phyloP scores from a whole-genome alignment of 805 yeast genomes.

The Blastobotrys peoriensis region DNA sequence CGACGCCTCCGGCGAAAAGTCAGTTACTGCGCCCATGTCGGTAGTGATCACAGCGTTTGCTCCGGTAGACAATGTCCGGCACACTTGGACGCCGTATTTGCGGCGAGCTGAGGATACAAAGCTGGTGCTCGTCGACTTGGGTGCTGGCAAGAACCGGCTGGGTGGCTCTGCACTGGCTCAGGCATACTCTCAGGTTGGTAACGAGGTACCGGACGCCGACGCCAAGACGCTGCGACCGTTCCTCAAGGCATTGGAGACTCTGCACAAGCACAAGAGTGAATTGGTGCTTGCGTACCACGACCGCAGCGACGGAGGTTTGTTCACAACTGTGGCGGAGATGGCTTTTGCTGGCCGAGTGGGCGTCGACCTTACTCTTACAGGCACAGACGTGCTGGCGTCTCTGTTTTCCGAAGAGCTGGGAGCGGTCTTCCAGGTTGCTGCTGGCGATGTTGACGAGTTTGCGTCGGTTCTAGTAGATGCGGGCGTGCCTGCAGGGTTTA shows the following conservation, averaged over 20 bases:
- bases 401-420: constrained; percentile 93
- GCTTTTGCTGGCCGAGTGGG: constrained; percentile 95
- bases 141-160: constrained; percentile 51
- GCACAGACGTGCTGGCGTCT: constrained; percentile 43
- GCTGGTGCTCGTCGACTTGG: constrained; percentile 75
- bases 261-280: constrained; percentile 55
- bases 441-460: constrained; percentile 55
- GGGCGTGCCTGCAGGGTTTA: constrained; percentile 50
- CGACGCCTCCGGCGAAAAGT: constrained; percentile 39
- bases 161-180: constrained; percentile 97
- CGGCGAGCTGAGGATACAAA: constrained; percentile 39
- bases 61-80: constrained; percentile 75
- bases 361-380: constrained; percentile 44
- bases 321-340: constrained; percentile 85
- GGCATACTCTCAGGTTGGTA: constrained; percentile 83
- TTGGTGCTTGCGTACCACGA: constrained; percentile 87
- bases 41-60: constrained; percentile 87
- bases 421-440: constrained; percentile 84
- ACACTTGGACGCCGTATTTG: constrained; percentile 93
- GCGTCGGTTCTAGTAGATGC: constrained; percentile 46
- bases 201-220: constrained; percentile 75
- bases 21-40: constrained; percentile 93
- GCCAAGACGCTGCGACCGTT: constrained; percentile 57
- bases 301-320: constrained; percentile 92
- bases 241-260: constrained; percentile 58